phyloP scores from a whole-genome alignment of 2,329 filamentous ascomycete species.

The Apiospora hydei region DNA sequence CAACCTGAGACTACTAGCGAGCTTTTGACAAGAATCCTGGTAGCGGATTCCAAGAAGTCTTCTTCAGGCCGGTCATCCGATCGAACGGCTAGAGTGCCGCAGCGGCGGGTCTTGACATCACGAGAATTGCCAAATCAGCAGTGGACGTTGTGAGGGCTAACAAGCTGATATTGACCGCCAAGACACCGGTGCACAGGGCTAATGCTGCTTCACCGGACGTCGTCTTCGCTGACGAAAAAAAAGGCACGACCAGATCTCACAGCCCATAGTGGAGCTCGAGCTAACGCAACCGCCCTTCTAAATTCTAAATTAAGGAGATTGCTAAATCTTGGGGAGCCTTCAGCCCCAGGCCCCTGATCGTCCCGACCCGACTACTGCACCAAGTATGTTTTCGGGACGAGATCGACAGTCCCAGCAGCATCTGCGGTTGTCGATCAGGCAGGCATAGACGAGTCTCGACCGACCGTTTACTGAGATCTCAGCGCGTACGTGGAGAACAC shows the following conservation, averaged over 20 bases:
- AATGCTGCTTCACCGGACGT: constrained; percentile 12
- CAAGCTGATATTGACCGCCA: neutral
- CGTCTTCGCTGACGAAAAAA: neutral
- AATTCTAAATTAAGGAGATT: constrained; percentile 17
- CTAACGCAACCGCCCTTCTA: neutral
- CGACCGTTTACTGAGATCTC: neutral
- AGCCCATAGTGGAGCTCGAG: neutral
- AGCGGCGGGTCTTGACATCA: constrained; percentile 9
- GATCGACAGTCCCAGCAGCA: neutral
- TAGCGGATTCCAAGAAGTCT: neutral
- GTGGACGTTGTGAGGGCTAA: neutral
- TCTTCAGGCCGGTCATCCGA: neutral
- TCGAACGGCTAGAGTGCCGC: neutral
- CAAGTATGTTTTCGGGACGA: neutral
- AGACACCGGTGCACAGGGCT: constrained; percentile 9
- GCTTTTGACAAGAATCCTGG: neutral
- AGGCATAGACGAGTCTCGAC: neutral
- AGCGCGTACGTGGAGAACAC: neutral
- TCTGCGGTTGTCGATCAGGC: neutral
- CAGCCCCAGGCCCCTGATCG: neutral
- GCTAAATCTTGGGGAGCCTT: neutral
- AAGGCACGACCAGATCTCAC: neutral
- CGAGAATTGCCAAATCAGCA: neutral
- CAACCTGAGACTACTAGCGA: constrained; percentile 8
- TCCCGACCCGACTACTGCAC: neutral